Percentiles rank a stretch among this genome's conserved stretches.
phyloP scores from a whole-genome alignment of 108 stramenopile genomes.

The Cyclotella atomus region DNA sequence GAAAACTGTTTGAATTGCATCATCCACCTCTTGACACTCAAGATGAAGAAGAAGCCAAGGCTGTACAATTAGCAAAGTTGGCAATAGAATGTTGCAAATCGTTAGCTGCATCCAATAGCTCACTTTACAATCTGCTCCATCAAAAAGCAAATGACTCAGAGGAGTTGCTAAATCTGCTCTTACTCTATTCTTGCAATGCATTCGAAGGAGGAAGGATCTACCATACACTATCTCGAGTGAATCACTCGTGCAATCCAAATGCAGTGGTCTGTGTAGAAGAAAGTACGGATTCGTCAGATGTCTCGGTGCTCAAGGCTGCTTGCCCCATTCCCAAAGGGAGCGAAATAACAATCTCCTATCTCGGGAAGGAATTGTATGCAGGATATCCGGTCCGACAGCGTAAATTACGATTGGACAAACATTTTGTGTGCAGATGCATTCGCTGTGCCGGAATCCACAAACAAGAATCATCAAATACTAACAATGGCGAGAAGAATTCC shows the following conservation, averaged over 20 bases:
- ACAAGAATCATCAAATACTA: background rate
- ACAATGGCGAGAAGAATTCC: background rate
- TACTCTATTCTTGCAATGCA: slow-evolving; percentile 81
- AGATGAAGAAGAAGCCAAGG: slow-evolving; percentile 38
- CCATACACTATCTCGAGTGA: slow-evolving; percentile 59
- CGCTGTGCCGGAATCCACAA: slow-evolving; percentile 47
- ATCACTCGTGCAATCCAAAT: slow-evolving; percentile 86
- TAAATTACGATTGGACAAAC: slow-evolving; percentile 61
- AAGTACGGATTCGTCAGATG: slow-evolving; percentile 2
- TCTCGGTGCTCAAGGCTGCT: slow-evolving; percentile 56
- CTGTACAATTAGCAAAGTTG: slow-evolving; percentile 47
- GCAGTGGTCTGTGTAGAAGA: slow-evolving; percentile 65
- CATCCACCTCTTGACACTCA: slow-evolving; percentile 43
- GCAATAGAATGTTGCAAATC: slow-evolving; percentile 54
- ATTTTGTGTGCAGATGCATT: slow-evolving; percentile 73
- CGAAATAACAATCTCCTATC: slow-evolving; percentile 82
- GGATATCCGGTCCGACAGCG: slow-evolving; percentile 56
- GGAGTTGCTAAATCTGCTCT: slow-evolving; percentile 45
- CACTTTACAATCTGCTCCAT: slow-evolving; percentile 19
- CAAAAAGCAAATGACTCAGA: slow-evolving; percentile 24
- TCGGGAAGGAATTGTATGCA: slow-evolving; percentile 69
- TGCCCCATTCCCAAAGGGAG: slow-evolving; percentile 63
- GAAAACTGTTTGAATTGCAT: slow-evolving; percentile 60
- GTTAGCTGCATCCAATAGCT: slow-evolving; percentile 24
- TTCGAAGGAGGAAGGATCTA: slow-evolving; percentile 86